Base-by-base conservation (phyloP, 2,329 filamentous ascomycete genomes). In the Lasiodiplodia hormozganensis region DNA sequence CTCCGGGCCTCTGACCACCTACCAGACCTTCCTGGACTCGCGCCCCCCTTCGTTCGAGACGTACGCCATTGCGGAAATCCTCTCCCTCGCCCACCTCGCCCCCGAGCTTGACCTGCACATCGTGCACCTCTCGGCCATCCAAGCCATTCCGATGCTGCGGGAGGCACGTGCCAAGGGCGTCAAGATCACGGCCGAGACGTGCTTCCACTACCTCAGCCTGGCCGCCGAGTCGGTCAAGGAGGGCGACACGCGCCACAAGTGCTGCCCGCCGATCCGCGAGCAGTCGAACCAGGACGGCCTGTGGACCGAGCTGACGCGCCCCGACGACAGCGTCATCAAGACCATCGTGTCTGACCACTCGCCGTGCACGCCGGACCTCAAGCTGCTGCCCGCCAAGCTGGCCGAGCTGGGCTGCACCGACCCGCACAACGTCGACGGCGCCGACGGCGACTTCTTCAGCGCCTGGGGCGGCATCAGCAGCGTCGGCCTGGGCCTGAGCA, bases 401-500 rank as follows among this genome's bases (percentile, higher is more conserved):
- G 87, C 85, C 18, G 84, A 85, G 47, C 79, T 77, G 73, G 75
- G 73, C 70, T 82, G 3, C 70, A 74, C 58, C 47, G 60, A 71
- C 23, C 58, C 70, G n/a, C 57, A 78, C 62, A 72, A 70, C 65
- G 72, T 65, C 40, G 77, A 74, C 67, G 80, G 83, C 25, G 79
- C 81, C 28, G 78, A 78, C 51, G 96, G 96, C 47, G 93, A 98
- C 82, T 98, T 99, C 85, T 96, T 98, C 82, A 89, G 91, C 4
- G 94, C 94, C 0, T 99, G 96, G 96, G 96, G 96, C 66, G 96
- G 96, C 16, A 97, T 99, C 75, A 95, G 92, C 4, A 96, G 92
- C 4, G 95, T 99, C 21, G 96, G 96, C 0, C 87, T 99, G 1
- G 96, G 96, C 0, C 86, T 99, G 4, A 93, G 93, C 4, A 97